Conservation (phyloP, 495 filamentous ascomycete species). For the Tetracladium marchalianum region DNA sequence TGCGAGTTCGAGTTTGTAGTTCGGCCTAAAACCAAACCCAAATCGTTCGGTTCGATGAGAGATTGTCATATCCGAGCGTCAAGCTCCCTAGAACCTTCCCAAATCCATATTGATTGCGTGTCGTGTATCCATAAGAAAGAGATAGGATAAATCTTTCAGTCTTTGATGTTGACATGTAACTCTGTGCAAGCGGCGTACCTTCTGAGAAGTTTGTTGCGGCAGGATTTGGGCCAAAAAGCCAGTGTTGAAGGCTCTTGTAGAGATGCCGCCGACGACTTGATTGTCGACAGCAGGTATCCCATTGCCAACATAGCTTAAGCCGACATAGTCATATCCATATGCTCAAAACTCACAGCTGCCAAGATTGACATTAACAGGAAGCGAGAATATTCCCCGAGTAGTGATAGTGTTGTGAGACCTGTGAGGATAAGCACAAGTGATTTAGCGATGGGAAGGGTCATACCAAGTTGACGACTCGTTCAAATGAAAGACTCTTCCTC, state of each 20-base stretch:
- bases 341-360: constrained; percentile 27
- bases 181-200: constrained; percentile 26
- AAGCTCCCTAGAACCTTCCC: constrained; percentile 39
- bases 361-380: constrained; percentile 29
- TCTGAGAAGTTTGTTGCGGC: constrained; percentile 34
- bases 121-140: constrained; percentile 46
- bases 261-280: constrained; percentile 35
- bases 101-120: constrained; percentile 38
- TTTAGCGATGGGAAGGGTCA: too few species aligned
- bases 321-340: constrained; percentile 42
- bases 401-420: constrained; percentile 7
- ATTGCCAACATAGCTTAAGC: constrained; percentile 25
- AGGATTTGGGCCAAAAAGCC: constrained; percentile 43
- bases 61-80: constrained; percentile 49
- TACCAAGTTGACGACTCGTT: constrained; percentile 10
- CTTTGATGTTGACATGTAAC: constrained; percentile 38
- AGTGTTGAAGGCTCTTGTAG: constrained; percentile 15
- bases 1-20: neutral
- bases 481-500: constrained; percentile 2
- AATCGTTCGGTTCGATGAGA: constrained; percentile 34
- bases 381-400: neutral
- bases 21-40: constrained; percentile 22
- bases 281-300: constrained; percentile 30
- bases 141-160: constrained; percentile 38
- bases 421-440: neutral